Percentiles rank a stretch among this genome's conserved stretches.
Conservation (phyloP, 768 basidiomycete species). For the Melanogaster broomeanus region DNA sequence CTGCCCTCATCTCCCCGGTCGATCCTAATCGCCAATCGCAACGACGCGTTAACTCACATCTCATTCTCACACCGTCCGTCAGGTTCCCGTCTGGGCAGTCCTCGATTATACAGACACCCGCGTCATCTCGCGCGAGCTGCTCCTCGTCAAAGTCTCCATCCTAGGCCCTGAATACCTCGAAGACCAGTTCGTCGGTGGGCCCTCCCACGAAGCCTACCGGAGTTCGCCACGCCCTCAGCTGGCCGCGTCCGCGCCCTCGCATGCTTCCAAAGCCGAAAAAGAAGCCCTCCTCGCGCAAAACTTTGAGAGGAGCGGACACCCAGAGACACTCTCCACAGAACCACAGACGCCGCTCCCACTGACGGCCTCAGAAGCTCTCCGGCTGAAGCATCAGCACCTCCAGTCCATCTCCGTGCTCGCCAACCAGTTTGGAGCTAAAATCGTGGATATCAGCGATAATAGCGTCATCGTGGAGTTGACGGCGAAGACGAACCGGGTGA, state of each 20-base stretch:
- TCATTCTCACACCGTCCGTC: neutral
- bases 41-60: neutral
- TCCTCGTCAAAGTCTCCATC: constrained; percentile 95
- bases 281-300: constrained; percentile 75
- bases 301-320: constrained; percentile 64
- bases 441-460: constrained; percentile 95
- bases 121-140: constrained; percentile 88
- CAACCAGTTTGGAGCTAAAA: constrained; percentile 85
- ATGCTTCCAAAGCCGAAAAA: constrained; percentile 59
- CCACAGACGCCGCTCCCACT: constrained; percentile 43
- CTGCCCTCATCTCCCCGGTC: neutral
- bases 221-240: constrained; percentile 13
- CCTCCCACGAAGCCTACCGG: constrained; percentile 74
- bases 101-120: constrained; percentile 95
- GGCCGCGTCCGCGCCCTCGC: constrained; percentile 14
- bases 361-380: constrained; percentile 84
- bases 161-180: constrained; percentile 97
- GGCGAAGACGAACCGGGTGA: constrained; percentile 88
- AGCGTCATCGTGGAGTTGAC: constrained; percentile 94
- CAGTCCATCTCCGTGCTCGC: constrained; percentile 85
- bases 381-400: constrained; percentile 86
- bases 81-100: constrained; percentile 99
- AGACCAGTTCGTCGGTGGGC: constrained; percentile 84
- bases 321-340: constrained; percentile 25
- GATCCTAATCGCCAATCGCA: neutral